Percentiles rank a stretch among this genome's conserved stretches.
Conservation (phyloP, 768 basidiomycete genomes). For the Trichaptum fuscoviolaceum region DNA sequence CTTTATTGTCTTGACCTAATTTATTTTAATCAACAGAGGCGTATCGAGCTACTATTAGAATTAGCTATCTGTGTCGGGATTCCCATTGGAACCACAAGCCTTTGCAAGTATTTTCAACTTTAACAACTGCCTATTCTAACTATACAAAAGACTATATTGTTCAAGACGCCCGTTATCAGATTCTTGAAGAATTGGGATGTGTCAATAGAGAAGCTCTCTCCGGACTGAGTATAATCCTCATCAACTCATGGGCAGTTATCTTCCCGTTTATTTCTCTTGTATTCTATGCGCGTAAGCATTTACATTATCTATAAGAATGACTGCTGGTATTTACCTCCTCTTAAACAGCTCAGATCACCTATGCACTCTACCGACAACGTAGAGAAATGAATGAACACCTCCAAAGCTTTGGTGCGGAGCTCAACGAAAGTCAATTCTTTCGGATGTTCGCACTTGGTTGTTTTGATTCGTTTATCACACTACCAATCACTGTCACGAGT, state of each 20-base stretch:
- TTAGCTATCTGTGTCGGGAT: neutral
- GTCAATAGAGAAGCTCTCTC: neutral
- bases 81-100: neutral
- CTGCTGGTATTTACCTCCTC: neutral
- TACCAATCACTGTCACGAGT: neutral
- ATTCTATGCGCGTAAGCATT: neutral
- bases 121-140: neutral
- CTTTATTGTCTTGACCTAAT: neutral
- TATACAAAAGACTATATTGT: constrained; percentile 1
- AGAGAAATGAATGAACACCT: neutral
- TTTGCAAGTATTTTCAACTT: neutral
- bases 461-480: neutral
- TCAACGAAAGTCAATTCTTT: neutral
- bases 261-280: neutral
- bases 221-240: neutral
- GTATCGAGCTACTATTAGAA: neutral
- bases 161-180: neutral
- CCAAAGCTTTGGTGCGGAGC: neutral
- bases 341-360: neutral
- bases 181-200: neutral
- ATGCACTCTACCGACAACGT: neutral
- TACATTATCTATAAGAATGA: neutral
- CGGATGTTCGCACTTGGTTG: neutral
- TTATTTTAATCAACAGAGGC: neutral
- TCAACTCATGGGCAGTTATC: neutral